Evolutionary conservation across 1,284 basidiomycete species (phyloP), one percentile per base, ranked within the genome.

Genomic region (Cystobasidium pallidum): DNA sequence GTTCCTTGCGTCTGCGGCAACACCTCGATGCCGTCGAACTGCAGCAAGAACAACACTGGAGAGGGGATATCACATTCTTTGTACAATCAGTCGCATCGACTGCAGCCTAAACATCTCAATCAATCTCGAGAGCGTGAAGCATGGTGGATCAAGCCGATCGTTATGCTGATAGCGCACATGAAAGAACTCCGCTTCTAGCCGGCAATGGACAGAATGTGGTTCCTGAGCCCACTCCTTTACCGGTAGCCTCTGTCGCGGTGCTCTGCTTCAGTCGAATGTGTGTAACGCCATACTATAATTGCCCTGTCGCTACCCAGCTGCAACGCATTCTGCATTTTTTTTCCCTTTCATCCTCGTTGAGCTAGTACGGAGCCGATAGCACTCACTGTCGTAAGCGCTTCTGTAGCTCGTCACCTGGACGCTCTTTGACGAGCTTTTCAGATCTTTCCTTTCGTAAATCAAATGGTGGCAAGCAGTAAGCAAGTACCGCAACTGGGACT

Each of bases 381-480:
- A 47, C 41, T 51, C 8, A 66, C 63, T 21, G 63, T 66, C 21
- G 66, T 47, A 67, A 58, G 66, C 30, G 19, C 11, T 30, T 7
- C 30, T 2, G 0, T 19, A 30, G 2, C 2, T 30, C 41, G 19
- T 41, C 51, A 8, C 11, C 51, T 54, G n/a, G 24, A 15, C 7
- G n/a, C 24, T 28, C 11, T 30, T 21, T 65, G 63, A 49, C 47
- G 41, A 11, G 51, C 6, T 10, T 2, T 30, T 41, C 67, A 78
- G 65, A 83, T 85, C 75, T 84, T 84, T 68, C 84, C 84, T 3
- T 85, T 84, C 74, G 80, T 84, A 67, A 83, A 70, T 41, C 67
- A 70, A 49, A 63, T 70, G 67, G 43, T 68, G 24, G 54, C 30
- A 41, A 41, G 32, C 32, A 58, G 61, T 63, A 32, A 81, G 73